Evolutionary conservation across 2,329 filamentous ascomycete species (phyloP).

Genomic region (Penicillium sp.): DNA sequence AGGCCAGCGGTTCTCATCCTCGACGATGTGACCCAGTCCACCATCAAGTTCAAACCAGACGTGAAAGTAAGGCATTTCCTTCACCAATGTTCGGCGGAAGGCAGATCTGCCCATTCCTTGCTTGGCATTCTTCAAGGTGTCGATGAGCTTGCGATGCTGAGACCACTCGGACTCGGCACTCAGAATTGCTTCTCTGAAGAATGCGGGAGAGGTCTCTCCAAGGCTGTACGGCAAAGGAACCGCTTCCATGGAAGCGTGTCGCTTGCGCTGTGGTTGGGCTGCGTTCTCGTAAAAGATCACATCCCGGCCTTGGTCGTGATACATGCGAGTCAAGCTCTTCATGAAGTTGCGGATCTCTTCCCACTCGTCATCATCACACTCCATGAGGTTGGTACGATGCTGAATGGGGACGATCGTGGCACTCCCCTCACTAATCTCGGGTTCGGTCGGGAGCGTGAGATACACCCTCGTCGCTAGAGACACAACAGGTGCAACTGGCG

Average conservation of each 20-base stretch:
- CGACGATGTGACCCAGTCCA: constrained; percentile 85
- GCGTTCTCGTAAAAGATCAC: constrained; percentile 98
- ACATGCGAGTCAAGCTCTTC: constrained; percentile 91
- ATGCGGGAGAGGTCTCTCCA: constrained; percentile 86
- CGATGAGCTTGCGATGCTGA: constrained; percentile 90
- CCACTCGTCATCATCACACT: constrained; percentile 99
- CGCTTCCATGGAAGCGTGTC: constrained; percentile 78
- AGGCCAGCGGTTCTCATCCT: constrained; percentile 80
- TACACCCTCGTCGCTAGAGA: constrained; percentile 81
- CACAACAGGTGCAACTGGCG: constrained; percentile 76
- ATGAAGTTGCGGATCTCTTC: constrained; percentile 98
- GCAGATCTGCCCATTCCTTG: constrained; percentile 68
- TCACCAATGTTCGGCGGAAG: constrained; percentile 75
- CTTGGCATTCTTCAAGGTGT: constrained; percentile 59
- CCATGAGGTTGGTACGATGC: constrained; percentile 83
- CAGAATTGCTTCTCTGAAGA: constrained; percentile 92
- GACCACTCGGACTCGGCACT: constrained; percentile 87
- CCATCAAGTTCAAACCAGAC: constrained; percentile 93
- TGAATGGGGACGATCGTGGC: constrained; percentile 84
- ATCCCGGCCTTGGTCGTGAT: constrained; percentile 84
- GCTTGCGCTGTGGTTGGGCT: constrained; percentile 67
- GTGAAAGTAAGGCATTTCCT: constrained; percentile 98
- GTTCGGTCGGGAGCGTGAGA: constrained; percentile 81
- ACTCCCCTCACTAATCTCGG: constrained; percentile 75
- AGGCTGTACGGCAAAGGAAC: constrained; percentile 85